These are phyloP conservation scores for Tetracladium maxilliforme DNA, from an alignment of 2,329 filamentous ascomycete species.

Conservation along the genomic window DNA sequence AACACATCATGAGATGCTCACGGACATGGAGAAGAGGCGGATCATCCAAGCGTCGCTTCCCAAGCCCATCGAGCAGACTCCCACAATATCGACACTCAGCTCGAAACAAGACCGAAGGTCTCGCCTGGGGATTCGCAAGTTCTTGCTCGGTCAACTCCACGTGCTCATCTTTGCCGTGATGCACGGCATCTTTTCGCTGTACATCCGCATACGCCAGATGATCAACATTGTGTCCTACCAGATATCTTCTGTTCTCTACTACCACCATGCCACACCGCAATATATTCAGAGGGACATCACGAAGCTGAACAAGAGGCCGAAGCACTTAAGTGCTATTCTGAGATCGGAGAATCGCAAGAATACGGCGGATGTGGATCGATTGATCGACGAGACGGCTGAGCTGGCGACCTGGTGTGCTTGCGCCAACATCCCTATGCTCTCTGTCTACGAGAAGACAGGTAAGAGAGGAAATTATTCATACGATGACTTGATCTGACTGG, in stretches of 20 bases:
- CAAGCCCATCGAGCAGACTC: too few relatives aligned
- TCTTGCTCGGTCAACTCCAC: constrained; percentile 48
- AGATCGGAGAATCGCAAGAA: constrained; percentile 55
- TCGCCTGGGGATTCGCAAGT: constrained; percentile 42
- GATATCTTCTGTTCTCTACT: constrained; percentile 69
- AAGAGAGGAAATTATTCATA: constrained; percentile 13
- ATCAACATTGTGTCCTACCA: constrained; percentile 69
- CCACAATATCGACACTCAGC: too few relatives aligned
- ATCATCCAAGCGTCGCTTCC: too few relatives aligned
- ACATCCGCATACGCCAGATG: constrained; percentile 66
- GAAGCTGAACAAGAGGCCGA: constrained; percentile 57
- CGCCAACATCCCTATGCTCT: constrained; percentile 74
- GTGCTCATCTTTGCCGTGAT: constrained; percentile 52
- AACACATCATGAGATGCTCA: too few relatives aligned
- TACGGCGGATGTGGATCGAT: constrained; percentile 60
- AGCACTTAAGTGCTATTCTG: constrained; percentile 78
- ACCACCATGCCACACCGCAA: constrained; percentile 91
- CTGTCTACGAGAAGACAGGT: constrained; percentile 88
- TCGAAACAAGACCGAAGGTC: too few relatives aligned
- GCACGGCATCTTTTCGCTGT: constrained; percentile 76
- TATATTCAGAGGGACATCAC: constrained; percentile 81
- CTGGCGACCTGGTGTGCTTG: constrained; percentile 87
- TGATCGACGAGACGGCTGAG: constrained; percentile 85
- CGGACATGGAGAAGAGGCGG: too few relatives aligned
- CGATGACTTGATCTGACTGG: constrained; percentile 5